Evolutionary conservation across 73 alveolate species (phyloP).

Genomic region (Paramecium pentaurelia): DNA sequence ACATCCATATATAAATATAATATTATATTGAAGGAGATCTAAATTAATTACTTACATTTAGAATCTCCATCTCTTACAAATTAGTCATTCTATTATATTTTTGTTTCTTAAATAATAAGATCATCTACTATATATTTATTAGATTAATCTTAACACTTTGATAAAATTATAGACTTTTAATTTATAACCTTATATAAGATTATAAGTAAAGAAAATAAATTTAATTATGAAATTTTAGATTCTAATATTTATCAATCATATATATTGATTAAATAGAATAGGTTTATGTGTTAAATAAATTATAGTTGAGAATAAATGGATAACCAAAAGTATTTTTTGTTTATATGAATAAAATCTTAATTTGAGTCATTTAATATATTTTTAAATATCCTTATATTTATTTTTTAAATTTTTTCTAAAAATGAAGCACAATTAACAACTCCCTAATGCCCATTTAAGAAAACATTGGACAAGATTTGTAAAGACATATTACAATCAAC

Average conservation of each 20-base stretch:
- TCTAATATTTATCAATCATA: background rate
- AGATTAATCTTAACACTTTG: too few species aligned
- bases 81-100: too few species aligned
- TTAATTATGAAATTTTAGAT: too few species aligned
- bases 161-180: too few species aligned
- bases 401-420: constrained; percentile 13
- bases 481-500: constrained; percentile 93
- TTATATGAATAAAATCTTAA: background rate
- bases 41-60: background rate
- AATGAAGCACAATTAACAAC: constrained; percentile 77
- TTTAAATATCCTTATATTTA: constrained; percentile 11
- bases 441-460: constrained; percentile 90
- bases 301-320: background rate
- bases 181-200: too few species aligned
- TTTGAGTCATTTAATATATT: constrained; percentile 44
- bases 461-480: constrained; percentile 92
- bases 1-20: background rate
- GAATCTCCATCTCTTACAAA: too few species aligned
- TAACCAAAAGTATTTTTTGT: background rate
- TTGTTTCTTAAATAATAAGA: too few species aligned
- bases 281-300: background rate
- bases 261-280: background rate
- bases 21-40: background rate
- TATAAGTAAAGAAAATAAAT: too few species aligned
- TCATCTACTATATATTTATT: too few species aligned